These are phyloP conservation scores for Rhizoctonia solani DNA, from an alignment of 1,284 basidiomycete species.

Conservation along the genomic window DNA sequence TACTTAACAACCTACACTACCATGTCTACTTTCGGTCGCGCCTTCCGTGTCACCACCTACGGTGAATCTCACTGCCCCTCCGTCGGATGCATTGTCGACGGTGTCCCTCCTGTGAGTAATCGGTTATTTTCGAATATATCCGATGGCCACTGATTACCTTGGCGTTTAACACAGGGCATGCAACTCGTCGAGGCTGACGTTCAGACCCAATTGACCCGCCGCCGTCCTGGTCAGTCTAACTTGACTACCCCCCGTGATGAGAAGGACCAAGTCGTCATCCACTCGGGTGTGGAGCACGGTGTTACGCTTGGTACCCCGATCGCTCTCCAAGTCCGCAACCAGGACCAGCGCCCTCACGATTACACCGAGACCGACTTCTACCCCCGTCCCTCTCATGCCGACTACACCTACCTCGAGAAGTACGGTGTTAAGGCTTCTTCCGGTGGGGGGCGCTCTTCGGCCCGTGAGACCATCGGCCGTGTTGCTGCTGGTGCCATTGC, in stretches of 20 bases:
- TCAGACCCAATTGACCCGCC: slow-evolving; percentile 88
- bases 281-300: slow-evolving; percentile 92
- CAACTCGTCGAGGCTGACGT: slow-evolving; percentile 81
- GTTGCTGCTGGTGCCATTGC: slow-evolving; percentile 99
- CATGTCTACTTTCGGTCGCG: slow-evolving; percentile 92
- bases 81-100: slow-evolving; percentile 97
- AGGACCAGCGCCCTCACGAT: slow-evolving; percentile 98
- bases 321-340: slow-evolving; percentile 93
- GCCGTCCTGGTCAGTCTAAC: slow-evolving; percentile 94
- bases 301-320: slow-evolving; percentile 98
- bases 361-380: slow-evolving; percentile 98
- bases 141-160: slow-evolving; percentile 1
- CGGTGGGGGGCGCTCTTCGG: slow-evolving; percentile 92
- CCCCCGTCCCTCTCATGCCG: slow-evolving; percentile 96
- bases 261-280: slow-evolving; percentile 92
- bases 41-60: slow-evolving; percentile 95
- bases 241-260: slow-evolving; percentile 97
- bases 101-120: slow-evolving; percentile 83
- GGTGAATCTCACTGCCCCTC: slow-evolving; percentile 98
- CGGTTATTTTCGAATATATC: neutral
- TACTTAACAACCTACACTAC: slow-evolving; percentile 10
- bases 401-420: slow-evolving; percentile 98
- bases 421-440: slow-evolving; percentile 97
- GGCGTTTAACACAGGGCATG: slow-evolving; percentile 66
- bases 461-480: slow-evolving; percentile 95